phyloP scores from a whole-genome alignment of 805 yeast genomes.

The Ascoidea tarda region DNA sequence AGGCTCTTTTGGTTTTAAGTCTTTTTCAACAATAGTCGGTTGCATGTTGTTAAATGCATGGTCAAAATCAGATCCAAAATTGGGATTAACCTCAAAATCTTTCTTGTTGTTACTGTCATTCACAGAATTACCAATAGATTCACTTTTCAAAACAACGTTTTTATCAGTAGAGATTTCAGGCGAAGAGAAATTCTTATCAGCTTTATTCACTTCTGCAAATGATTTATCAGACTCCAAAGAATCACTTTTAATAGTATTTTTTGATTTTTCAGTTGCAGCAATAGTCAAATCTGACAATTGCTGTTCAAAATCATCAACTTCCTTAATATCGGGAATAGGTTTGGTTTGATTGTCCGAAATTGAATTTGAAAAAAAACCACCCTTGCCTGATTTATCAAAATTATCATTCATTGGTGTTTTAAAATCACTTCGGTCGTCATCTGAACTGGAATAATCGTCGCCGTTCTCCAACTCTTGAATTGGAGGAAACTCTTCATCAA shows the following conservation, averaged over 20 bases:
- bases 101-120: neutral
- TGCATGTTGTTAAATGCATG: slow-evolving; percentile 1
- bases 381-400: slow-evolving; percentile 19
- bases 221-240: slow-evolving; percentile 11
- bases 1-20: neutral
- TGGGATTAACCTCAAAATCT: neutral
- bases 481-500: slow-evolving; percentile 43
- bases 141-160: too few relatives aligned
- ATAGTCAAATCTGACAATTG: slow-evolving; percentile 15
- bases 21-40: neutral
- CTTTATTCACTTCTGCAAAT: slow-evolving; percentile 2
- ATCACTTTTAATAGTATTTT: slow-evolving; percentile 14
- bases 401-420: neutral
- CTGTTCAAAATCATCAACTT: slow-evolving; percentile 11
- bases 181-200: neutral
- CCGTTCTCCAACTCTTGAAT: slow-evolving; percentile 39
- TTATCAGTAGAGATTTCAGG: too few relatives aligned
- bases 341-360: slow-evolving; percentile 29
- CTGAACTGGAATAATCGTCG: slow-evolving; percentile 32
- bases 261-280: slow-evolving; percentile 14
- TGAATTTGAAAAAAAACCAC: slow-evolving; percentile 29
- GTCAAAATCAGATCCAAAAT: neutral
- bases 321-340: slow-evolving; percentile 18
- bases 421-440: slow-evolving; percentile 20
- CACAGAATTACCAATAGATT: neutral